Evolutionary conservation across 2,329 filamentous ascomycete species (phyloP), one percentile per base, ranked within the genome.

Genomic region (Akanthomyces lecanii): DNA sequence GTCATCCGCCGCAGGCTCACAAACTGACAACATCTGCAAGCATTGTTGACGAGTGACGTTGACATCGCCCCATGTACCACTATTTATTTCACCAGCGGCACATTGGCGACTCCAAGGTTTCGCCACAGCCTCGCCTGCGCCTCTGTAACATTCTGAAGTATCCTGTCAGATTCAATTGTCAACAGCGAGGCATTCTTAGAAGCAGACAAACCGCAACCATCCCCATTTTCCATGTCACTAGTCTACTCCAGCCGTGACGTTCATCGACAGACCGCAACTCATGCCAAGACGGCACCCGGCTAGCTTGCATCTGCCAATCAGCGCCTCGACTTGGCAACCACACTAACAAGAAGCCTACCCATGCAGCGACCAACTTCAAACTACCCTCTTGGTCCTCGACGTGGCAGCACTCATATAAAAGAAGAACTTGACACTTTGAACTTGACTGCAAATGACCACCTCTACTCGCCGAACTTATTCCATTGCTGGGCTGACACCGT

Each of bases 241-340:
- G 23, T 11, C 0, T n/a, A 25, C 30, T 14, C 4, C 21, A 48
- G 12, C 33, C 16, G 23, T 11, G 21, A 5, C 33, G 16, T 23
- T 4, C 38, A 16, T 18, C 38, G n/a, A 8, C 18, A 52, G 14
- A 40, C 21, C 28, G 23, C 44, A n/a, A 14, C 21, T 23, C 42
- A n/a, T 50, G 55, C 55, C 44, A 58, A 38, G 45, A 25, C 44
- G 44, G 44, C 44, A 58, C 44, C 44, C 30, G 55, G 55, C 42
- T 48, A 48, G 42, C 42, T 36, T 25, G 18, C 28, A 38, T 25
- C 21, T 23, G 18, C 4, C 18, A 3, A 25, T 18, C 23, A 38
- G 33, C 30, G 33, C 30, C 33, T 58, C 16, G 44, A 58, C 30
- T 50, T 38, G 42, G 44, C 30, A 48, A 16, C 40, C 40, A n/a